Evolutionary conservation across 805 yeast species (phyloP).

Genomic region (Suhomyces xylopsoci): DNA sequence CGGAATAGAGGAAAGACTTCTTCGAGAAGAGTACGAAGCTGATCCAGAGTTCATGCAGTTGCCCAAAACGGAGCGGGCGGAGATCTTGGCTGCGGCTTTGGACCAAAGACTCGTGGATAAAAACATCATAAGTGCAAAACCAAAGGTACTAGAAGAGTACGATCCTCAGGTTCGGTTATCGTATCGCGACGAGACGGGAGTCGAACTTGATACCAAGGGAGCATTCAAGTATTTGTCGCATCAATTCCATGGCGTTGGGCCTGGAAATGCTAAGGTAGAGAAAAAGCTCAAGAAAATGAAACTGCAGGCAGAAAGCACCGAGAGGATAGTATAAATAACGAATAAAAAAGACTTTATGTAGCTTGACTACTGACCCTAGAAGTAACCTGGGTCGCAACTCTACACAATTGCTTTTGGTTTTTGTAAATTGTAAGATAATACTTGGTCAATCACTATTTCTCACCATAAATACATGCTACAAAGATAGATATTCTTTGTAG

Average conservation of each 20-base stretch:
- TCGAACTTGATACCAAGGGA: conserved; percentile 55
- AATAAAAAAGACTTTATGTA: no score
- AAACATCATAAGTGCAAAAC: conserved; percentile 15
- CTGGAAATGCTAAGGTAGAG: conserved; percentile 15
- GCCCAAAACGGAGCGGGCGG: conserved; percentile 27
- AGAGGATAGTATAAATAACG: background rate
- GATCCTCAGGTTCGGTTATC: conserved; percentile 50
- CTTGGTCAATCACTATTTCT: background rate
- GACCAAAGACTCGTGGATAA: conserved; percentile 28
- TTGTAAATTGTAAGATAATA: background rate
- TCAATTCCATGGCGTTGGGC: conserved; percentile 64
- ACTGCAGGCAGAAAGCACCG: conserved; percentile 4
- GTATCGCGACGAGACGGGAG: conserved; percentile 66
- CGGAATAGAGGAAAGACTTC: conserved; percentile 32
- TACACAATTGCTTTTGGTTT: no score
- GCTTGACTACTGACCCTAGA: no score
- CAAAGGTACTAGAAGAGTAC: conserved; percentile 25
- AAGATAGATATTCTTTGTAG: no score
- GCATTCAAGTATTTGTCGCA: conserved; percentile 79
- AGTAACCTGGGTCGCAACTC: no score
- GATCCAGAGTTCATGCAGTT: conserved; percentile 25
- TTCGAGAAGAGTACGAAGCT: conserved; percentile 25
- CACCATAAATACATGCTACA: background rate
- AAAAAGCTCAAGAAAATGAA: conserved; percentile 10
- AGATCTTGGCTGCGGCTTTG: conserved; percentile 23